Base-by-base conservation (phyloP, 2,329 filamentous ascomycete species). In the Herpomyces periplanetae region DNA sequence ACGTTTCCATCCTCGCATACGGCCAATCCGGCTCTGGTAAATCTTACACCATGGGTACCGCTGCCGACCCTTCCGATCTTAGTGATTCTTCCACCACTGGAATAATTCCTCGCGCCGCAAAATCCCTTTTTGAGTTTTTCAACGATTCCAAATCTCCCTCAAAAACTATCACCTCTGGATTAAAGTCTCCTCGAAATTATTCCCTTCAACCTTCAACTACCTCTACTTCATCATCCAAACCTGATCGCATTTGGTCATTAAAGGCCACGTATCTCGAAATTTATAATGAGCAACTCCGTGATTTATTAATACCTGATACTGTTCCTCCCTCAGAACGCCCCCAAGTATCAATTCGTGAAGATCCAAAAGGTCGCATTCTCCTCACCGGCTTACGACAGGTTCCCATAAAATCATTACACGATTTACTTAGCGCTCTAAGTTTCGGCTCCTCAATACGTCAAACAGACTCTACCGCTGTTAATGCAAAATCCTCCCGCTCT, bases 11-110 rank as follows among this genome's bases (percentile, higher is more conserved):
- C 19, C 45, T 96, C 30, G 80, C 80, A 18, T 96, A 96, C 33
- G 80, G 80, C 27, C 80, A 96, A 44, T 96, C 80, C 11, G 80
- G 80, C 22, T 71, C 80, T 5, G 80, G 80, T 29, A 96, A 96
- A 42, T 91, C 75, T 2, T 91, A 85, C 35, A 96, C 80, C 0
- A 96, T 96, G 80, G 80, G 80, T 22, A 96, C 80, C 0, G 71
- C 75, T 1, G 71, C n/a, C n/a, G n/a, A 71, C 3, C 68, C 73
- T 2, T 39, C 39, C 10, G 73, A 88, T 31, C 63, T 84, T 32
- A 47, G 44, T 11, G 49, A 75, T 30, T 27, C 47, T 20, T 25
- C 34, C 28, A 22, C 32, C 19, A n/a, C 27, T 84, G 75, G 75
- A 36, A 71, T 96, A n/a, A 73, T 96, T 28, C 75, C 80, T 12